Base-by-base conservation (phyloP, 495 filamentous ascomycete species). In the Xylaria flabelliformis region DNA sequence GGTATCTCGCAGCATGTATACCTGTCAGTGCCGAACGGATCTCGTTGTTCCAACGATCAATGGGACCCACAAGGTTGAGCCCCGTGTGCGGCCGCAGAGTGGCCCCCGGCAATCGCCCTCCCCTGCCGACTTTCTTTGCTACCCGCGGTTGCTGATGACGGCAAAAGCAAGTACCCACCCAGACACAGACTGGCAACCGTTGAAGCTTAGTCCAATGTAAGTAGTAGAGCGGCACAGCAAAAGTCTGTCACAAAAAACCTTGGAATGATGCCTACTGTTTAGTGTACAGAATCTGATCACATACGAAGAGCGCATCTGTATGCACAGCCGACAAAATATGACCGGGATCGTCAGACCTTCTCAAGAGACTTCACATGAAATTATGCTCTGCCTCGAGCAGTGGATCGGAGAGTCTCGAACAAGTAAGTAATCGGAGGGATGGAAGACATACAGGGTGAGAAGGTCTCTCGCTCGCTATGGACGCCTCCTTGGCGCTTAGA, bases 81-180 rank as follows among this genome's bases (percentile, higher is more conserved):
- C 26, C 39, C 39, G 39, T 8, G 56, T 2, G 1, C 29, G 29
- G 15, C 56, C 36, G 39, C 59, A 41, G 24, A 10, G n/a, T 42
- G 42, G 44, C 29, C 3, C 64, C 64, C 64, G 64, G 64, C 46
- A 67, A 32, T 67, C 42, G 64, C 36, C 36, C 36, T 39, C 6
- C 64, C 5, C 46, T 67, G 15, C 63, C 63, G 63, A 51, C 44
- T 64, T 29, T 29, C 26, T 29, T 29, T 6, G 34, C 61, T 29
- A 42, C 39, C 39, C 10, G 39, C 13, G 39, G 12, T 13, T 42
- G 39, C 39, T 42, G 39, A 42, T 42, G 39, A 9, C 39, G 39
- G 39, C 39, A 58, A 34, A 12, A 34, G 29, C 34, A 32, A 32
- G 39, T 42, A 42, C 12, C 9, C 39, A 42, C 10, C 39, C 12